These are phyloP conservation scores for Starmerella ratchasimensis DNA, from an alignment of 805 yeast genomes.

Conservation along the genomic window DNA sequence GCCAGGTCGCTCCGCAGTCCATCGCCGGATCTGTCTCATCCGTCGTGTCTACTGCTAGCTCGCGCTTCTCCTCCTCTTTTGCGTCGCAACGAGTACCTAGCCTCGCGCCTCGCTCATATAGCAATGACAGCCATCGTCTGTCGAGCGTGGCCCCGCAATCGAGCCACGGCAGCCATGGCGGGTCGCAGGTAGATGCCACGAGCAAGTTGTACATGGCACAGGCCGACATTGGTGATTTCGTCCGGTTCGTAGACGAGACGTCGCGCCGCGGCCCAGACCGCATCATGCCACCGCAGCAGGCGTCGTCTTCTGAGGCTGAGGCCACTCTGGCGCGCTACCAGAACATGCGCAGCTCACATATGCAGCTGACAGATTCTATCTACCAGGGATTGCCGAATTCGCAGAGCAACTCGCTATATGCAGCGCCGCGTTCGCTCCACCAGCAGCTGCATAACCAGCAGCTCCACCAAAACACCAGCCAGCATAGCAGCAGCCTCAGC, in stretches of 20 bases:
- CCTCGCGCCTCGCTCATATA: constrained; percentile 8
- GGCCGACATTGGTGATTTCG: constrained; percentile 46
- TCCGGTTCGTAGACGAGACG: constrained; percentile 44
- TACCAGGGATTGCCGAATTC: no score
- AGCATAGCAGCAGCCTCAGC: no score
- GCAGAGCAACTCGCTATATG: no score
- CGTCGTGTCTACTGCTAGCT: constrained; percentile 10
- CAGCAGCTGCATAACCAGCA: no score
- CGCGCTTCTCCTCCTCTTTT: constrained; percentile 27
- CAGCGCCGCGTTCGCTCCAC: no score
- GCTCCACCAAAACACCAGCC: no score
- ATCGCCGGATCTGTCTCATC: constrained; percentile 14
- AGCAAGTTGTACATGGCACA: constrained; percentile 28
- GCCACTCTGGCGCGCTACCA: constrained; percentile 27
- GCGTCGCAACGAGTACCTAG: constrained; percentile 22
- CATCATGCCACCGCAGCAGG: not conserved
- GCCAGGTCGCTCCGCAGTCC: constrained; percentile 8
- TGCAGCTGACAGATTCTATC: constrained; percentile 27
- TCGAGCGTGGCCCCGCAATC: constrained; percentile 15
- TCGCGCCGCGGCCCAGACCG: constrained; percentile 13
- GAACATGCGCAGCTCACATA: constrained; percentile 24
- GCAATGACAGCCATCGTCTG: constrained; percentile 33
- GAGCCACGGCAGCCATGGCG: constrained; percentile 10
- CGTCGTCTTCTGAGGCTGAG: constrained; percentile 9
- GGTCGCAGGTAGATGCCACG: not conserved